Evolutionary conservation across 495 filamentous ascomycete genomes (phyloP).

Genomic region (Bryoglossum gracile): DNA sequence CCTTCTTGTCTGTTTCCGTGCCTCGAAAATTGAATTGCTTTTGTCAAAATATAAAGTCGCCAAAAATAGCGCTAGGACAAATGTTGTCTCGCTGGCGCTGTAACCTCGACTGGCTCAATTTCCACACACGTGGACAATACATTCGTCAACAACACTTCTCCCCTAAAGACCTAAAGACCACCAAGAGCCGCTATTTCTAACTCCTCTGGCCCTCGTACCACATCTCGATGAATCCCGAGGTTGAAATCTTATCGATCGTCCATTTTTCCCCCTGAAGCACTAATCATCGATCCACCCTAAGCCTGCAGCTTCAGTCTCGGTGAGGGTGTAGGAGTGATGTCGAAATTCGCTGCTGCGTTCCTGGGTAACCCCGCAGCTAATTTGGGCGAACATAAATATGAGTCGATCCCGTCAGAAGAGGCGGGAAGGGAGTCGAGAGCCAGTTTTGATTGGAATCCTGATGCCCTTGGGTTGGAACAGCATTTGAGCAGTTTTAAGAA

Average conservation of each 20-base stretch:
- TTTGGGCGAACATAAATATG: conserved; percentile 5
- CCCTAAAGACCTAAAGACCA: neutral
- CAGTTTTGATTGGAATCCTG: neutral
- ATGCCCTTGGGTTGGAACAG: conserved; percentile 1
- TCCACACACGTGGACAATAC: conserved; percentile 13
- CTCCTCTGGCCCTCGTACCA: neutral
- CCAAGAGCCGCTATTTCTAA: neutral
- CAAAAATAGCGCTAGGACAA: no score
- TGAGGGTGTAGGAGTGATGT: neutral
- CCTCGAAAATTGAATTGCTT: no score
- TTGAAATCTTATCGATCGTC: neutral
- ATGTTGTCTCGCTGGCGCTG: no score
- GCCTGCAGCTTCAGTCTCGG: neutral
- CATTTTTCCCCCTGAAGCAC: neutral
- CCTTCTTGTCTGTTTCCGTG: no score
- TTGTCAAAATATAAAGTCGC: no score
- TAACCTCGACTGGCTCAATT: neutral
- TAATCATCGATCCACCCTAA: conserved; percentile 1
- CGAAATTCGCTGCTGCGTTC: neutral
- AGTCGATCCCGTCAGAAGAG: conserved; percentile 5
- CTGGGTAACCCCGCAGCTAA: neutral
- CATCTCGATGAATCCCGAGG: conserved; percentile 8
- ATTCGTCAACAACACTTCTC: neutral
- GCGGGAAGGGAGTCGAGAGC: neutral
- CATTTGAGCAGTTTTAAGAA: conserved; percentile 9